These are phyloP conservation scores for Gymnopus androsaceus DNA, from an alignment of 1,284 basidiomycete genomes.

Conservation along the genomic window DNA sequence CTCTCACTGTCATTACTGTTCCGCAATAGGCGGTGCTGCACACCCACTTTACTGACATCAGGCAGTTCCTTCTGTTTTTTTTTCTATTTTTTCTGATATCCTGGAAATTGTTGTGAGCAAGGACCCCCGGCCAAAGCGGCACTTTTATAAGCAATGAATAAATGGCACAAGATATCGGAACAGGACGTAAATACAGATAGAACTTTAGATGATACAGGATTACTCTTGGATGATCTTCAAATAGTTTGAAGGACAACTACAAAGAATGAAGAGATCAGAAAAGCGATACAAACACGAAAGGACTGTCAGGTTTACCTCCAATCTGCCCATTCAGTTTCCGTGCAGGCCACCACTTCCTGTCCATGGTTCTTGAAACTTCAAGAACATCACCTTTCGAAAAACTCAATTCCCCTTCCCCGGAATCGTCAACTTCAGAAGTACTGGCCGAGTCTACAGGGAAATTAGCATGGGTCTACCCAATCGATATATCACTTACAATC, in stretches of 20 bases:
- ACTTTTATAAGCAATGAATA: too few relatives aligned
- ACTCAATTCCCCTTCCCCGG: constrained; percentile 9
- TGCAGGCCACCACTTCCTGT: constrained; percentile 22
- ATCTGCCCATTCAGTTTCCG: constrained; percentile 24
- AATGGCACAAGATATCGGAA: too few relatives aligned
- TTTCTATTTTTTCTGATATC: too few relatives aligned
- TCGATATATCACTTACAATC: constrained; percentile 9
- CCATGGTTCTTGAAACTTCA: constrained; percentile 6
- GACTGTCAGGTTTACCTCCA: constrained; percentile 9
- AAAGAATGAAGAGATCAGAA: neutral
- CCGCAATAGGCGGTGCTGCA: neutral
- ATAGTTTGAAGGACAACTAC: constrained; percentile 17
- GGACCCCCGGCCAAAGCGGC: too few relatives aligned
- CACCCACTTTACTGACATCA: too few relatives aligned
- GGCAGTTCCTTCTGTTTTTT: too few relatives aligned
- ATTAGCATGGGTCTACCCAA: too few relatives aligned
- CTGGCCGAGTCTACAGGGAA: neutral
- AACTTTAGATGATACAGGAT: neutral
- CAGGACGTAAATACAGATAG: too few relatives aligned
- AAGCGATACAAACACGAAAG: neutral
- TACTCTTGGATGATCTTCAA: constrained; percentile 11
- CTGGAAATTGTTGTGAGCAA: too few relatives aligned
- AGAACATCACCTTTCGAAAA: constrained; percentile 14
- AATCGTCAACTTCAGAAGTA: neutral
- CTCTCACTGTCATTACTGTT: neutral